phyloP scores from a whole-genome alignment of 257 asterid genomes.

The Thymus quinquecostatus region DNA sequence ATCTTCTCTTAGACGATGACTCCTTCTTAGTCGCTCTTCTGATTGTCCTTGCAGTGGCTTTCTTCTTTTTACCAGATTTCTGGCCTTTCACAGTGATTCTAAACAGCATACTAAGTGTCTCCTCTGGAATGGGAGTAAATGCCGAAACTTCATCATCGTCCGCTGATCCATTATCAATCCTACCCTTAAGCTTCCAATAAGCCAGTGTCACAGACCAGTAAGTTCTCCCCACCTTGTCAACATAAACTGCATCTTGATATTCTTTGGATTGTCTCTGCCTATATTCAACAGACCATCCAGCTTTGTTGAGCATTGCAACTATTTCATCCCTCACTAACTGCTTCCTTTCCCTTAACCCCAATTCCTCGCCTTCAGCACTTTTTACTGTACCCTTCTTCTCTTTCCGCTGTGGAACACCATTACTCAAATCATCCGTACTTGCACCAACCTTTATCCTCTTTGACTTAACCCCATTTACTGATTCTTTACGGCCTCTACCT shows the following conservation, averaged over 20 bases:
- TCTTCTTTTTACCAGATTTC: constrained; percentile 41
- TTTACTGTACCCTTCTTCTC: constrained; percentile 5
- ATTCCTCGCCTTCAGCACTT: constrained; percentile 34
- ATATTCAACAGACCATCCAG: constrained; percentile 85
- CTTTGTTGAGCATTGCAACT: constrained; percentile 56
- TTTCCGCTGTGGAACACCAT: constrained; percentile 23
- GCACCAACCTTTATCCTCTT: constrained; percentile 28
- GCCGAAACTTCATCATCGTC: constrained; percentile 52
- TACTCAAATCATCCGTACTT: constrained; percentile 7
- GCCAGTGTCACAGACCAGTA: constrained; percentile 95
- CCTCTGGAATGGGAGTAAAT: constrained; percentile 70
- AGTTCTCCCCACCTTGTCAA: constrained; percentile 60
- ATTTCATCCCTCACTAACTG: constrained; percentile 76
- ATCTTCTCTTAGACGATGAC: constrained; percentile 38
- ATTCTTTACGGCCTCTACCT: constrained; percentile 31
- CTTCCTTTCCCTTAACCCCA: constrained; percentile 67
- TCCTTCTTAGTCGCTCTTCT: constrained; percentile 42
- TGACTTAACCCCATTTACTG: constrained; percentile 30
- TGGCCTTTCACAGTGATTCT: constrained; percentile 53
- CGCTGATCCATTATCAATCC: constrained; percentile 68
- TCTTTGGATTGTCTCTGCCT: constrained; percentile 63
- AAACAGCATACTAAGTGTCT: constrained; percentile 58
- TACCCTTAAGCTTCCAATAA: constrained; percentile 63
- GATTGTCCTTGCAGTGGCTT: constrained; percentile 33
- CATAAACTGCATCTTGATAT: constrained; percentile 82